Base-by-base conservation (phyloP, 2,329 filamentous ascomycete genomes). In the Zalaria sp. region DNA sequence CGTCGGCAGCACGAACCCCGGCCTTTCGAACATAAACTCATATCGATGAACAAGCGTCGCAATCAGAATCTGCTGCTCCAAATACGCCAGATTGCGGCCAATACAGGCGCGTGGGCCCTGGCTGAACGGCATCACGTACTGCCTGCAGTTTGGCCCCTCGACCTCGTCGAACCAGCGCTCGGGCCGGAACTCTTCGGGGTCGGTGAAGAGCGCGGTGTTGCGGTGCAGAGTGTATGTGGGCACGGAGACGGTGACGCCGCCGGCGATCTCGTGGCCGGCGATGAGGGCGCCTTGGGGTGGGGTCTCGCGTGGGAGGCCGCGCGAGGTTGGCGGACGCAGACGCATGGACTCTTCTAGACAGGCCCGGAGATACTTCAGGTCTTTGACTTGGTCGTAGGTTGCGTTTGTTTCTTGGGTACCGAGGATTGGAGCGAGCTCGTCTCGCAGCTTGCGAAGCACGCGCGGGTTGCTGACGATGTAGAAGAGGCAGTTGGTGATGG, bases 401-500 rank as follows among this genome's bases (percentile, higher is more conserved):
- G 65, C 25, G 73, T 55, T 3, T 62, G 57, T 0, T 18, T 57
- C 49, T 1, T 65, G 62, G 3, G 38, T 29, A 1, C 65, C 62
- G 1, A 72, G 53, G 10, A 66, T 63, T 2, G 59, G 50, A 44
- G 69, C 67, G 37, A 73, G 39, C 49, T 73, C 71, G 5, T 61
- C 56, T 2, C 63, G 60, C 1, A 71, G 60, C 29, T 60, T 65
- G 1, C 42, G 46, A 25, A 71, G 49, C 18, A 48, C 51, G 2
- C 47, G 34, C 0, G 71, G 69, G 48, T 73, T 63, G 43, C 63
- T 63, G 37, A 76, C 55, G 2, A 78, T 60, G 47, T 67, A 63
- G 51, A 67, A 71, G 52, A 76, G 61, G 34, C 68, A 67, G 46
- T 75, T 72, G 9, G 64, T 62, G 51, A 77, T 65, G 5, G 72